Evolutionary conservation across 2,329 filamentous ascomycete species (phyloP), one percentile per base, ranked within the genome.

Genomic region (Nigrospora osmanthi): DNA sequence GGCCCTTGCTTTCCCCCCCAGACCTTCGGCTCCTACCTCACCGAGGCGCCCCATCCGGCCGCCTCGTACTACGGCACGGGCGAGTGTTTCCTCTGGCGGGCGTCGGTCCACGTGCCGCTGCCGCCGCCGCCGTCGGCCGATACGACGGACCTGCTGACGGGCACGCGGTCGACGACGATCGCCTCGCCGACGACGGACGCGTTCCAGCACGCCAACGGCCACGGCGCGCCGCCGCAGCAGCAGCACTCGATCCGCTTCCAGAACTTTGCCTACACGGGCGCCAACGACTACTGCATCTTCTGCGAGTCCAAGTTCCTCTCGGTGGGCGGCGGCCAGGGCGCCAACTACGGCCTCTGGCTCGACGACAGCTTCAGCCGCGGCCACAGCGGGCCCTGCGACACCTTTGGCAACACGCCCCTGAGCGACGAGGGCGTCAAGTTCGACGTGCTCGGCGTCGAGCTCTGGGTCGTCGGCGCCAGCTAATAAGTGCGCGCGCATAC

Each of bases 201-300:
- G 53, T 42, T 44, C 51, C 13, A 45, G 52, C 40, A 35, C 14
- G 7, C 30, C 12, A 23, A 32, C 35, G 31, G 58, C 49, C 38
- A 51, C n/a, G 52, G 53, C 11, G 49, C 54, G 43, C 53, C 59
- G 11, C 52, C 53, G 37, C 58, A 58, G 12, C 50, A 52, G 42
- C 52, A 81, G 5, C 87, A 91, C 49, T 76, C 81, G 23, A 88
- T 97, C 54, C 82, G 93, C 16, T 98, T 98, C 76, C 96, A 95
- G 67, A 91, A 91, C 0, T 98, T 97, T 57, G 90, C 91, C 0
- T 97, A 96, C 60, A 94, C 87, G 46, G 93, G 93, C 6, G 79
- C 95, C 35, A 97, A 98, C 63, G 93, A 97, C 64, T 98, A 95
- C 62, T 89, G 91, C 71, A 93, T 97, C 54, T 86, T 94, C 58